phyloP scores from a whole-genome alignment of 2,329 filamentous ascomycete genomes.

The Coniochaeta prunicola region DNA sequence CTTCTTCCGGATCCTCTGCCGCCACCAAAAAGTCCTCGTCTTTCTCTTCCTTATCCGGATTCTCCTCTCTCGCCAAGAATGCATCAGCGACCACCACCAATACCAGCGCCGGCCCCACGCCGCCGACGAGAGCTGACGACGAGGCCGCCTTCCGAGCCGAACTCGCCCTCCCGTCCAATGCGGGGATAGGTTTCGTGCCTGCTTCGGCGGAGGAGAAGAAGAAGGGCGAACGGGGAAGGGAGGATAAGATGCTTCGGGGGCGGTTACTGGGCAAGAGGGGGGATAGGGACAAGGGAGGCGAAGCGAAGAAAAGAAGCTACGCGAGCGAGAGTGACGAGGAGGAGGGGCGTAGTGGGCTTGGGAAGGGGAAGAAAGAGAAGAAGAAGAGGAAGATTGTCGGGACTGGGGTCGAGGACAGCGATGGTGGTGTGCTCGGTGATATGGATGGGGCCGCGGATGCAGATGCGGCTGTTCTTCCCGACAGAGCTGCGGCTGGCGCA shows the following conservation, averaged over 20 bases:
- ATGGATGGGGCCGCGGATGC: background rate
- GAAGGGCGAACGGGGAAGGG: slow-evolving; percentile 14
- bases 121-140: slow-evolving; percentile 10
- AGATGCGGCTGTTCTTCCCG: background rate
- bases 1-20: slow-evolving; percentile 4
- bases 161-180: slow-evolving; percentile 19
- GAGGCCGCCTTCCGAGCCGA: slow-evolving; percentile 12
- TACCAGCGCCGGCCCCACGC: background rate
- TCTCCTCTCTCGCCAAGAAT: slow-evolving; percentile 4
- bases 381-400: slow-evolving; percentile 4
- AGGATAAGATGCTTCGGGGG: slow-evolving; percentile 23
- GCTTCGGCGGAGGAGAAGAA: slow-evolving; percentile 15
- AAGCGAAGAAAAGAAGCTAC: slow-evolving; percentile 5
- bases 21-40: background rate
- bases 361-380: slow-evolving; percentile 14
- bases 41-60: background rate
- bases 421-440: background rate
- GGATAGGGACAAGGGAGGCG: slow-evolving; percentile 8
- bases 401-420: background rate
- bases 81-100: background rate
- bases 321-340: slow-evolving; percentile 23
- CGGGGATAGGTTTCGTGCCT: slow-evolving; percentile 36
- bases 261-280: slow-evolving; percentile 18
- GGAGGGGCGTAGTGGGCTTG: slow-evolving; percentile 19
- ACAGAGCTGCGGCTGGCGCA: background rate